Conservation (phyloP, 192 early-diverging fungal genomes). For the Phlyctochytrium planicorne region DNA sequence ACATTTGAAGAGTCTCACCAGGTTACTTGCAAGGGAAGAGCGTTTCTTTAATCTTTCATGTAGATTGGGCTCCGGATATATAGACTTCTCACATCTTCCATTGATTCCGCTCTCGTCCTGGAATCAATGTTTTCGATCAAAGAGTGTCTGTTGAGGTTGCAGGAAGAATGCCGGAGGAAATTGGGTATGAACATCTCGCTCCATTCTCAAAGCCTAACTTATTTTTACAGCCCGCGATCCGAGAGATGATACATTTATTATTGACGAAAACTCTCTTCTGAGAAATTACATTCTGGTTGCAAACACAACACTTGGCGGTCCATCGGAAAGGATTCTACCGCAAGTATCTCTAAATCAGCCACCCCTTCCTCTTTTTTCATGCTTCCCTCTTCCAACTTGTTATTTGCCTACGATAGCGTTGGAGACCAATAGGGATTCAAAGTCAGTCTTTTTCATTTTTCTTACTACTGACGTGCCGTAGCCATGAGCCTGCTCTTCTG, state of each 20-base stretch:
- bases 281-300: constrained; percentile 43
- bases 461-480: no score
- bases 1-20: constrained; percentile 40
- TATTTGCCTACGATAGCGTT: neutral
- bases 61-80: constrained; percentile 44
- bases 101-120: constrained; percentile 50
- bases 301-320: constrained; percentile 37
- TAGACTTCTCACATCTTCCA: constrained; percentile 28
- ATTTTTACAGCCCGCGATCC: neutral
- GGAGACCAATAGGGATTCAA: constrained; percentile 3
- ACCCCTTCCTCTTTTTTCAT: constrained; percentile 16
- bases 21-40: constrained; percentile 8
- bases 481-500: no score
- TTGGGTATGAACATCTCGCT: neutral
- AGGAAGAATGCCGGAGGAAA: constrained; percentile 8
- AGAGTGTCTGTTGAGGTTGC: constrained; percentile 35
- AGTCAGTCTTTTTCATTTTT: no score
- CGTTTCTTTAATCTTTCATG: neutral
- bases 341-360: constrained; percentile 17
- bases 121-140: constrained; percentile 37
- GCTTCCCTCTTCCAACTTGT: constrained; percentile 16
- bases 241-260: constrained; percentile 20
- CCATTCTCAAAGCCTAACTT: neutral
- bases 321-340: constrained; percentile 41
- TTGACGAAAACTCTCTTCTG: constrained; percentile 44